Base-by-base conservation (phyloP, 345 rosid species). In the Odontarrhena argentea region DNA sequence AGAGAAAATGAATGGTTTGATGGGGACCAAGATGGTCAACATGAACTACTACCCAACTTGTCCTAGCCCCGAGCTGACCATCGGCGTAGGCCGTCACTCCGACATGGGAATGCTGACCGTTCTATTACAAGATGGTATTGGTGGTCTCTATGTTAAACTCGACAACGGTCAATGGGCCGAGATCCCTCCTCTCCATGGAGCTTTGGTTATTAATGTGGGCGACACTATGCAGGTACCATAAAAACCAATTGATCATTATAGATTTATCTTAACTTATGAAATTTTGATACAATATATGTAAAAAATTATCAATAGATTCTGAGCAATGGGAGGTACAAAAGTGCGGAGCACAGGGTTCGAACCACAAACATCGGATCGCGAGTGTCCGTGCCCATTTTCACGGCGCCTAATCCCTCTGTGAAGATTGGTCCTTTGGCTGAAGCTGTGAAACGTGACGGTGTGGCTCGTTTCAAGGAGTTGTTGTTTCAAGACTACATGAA, bases 1-100 rank as follows among this genome's bases (percentile, higher is more conserved):
- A 12, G 70, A 75, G 41, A 74, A 43, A 55, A 53, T 75, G 7
- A 85, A 82, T 56, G 73, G 65, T 40, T 60, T 84, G 8, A 73
- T 72, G 37, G 81, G 82, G 8, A 65, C 56, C 49, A 83, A 80
- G 58, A 54, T 69, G 81, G 78, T 82, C 34, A 80, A 80, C 78
- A 83, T 84, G 91, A 84, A 84, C 64, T 84, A 61, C 67, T 86
- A 86, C 46, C 91, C 91, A 9, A 52, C 56, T 7, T 85, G 91
- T 59, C 91, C 91, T 2, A 80, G 72, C 52, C 88, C 91, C 0
- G 81, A 84, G 42, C 81, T 82, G 2, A 86, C 88, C 0, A 75
- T 86, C 0, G 91, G 88, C 0, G 88, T 80, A 0, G 91, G 91
- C 0, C 81, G 88, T 28, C 88, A 86, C 68, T 86, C 91, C 6